These are phyloP conservation scores for Pleurotus cornucopiae DNA, from an alignment of 768 basidiomycete species.

Conservation along the genomic window DNA sequence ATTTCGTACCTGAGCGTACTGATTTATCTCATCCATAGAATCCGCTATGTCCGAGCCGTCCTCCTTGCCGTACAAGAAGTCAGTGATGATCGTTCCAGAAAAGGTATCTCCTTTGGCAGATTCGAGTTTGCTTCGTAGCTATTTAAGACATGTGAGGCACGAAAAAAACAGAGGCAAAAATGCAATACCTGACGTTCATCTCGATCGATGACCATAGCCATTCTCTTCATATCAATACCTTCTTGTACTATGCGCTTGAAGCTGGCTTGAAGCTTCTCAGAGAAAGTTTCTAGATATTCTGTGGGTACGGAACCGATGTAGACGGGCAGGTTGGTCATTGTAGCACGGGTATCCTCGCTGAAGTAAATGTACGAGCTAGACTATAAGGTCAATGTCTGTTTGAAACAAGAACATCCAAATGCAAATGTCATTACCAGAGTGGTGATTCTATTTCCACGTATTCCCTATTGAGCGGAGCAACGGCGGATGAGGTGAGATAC, in stretches of 20 bases:
- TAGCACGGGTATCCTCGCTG: slow-evolving; percentile 70
- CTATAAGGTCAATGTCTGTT: neutral
- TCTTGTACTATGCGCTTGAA: slow-evolving; percentile 64
- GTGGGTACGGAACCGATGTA: slow-evolving; percentile 83
- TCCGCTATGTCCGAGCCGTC: slow-evolving; percentile 75
- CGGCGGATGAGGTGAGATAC: slow-evolving; percentile 84
- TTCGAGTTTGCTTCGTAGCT: slow-evolving; percentile 84
- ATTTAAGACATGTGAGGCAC: slow-evolving; percentile 7
- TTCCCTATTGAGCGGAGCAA: slow-evolving; percentile 83
- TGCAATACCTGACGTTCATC: slow-evolving; percentile 76
- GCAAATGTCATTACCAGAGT: slow-evolving; percentile 53
- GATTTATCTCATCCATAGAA: slow-evolving; percentile 75
- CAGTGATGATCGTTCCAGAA: slow-evolving; percentile 66
- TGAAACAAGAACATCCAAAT: neutral
- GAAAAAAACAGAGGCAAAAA: neutral
- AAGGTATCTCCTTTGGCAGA: slow-evolving; percentile 80
- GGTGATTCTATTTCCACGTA: slow-evolving; percentile 90
- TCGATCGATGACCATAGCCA: slow-evolving; percentile 79
- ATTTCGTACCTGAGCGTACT: slow-evolving; percentile 58
- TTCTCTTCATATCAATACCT: slow-evolving; percentile 88
- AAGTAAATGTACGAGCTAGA: slow-evolving; percentile 83
- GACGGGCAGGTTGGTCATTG: slow-evolving; percentile 66
- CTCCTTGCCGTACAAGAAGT: slow-evolving; percentile 82
- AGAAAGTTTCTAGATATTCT: slow-evolving; percentile 72
- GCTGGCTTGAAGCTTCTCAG: slow-evolving; percentile 61